Percentiles rank a stretch among this genome's conserved stretches.
phyloP scores from a whole-genome alignment of 352 stramenopile species.

The Peronospora destructor region DNA sequence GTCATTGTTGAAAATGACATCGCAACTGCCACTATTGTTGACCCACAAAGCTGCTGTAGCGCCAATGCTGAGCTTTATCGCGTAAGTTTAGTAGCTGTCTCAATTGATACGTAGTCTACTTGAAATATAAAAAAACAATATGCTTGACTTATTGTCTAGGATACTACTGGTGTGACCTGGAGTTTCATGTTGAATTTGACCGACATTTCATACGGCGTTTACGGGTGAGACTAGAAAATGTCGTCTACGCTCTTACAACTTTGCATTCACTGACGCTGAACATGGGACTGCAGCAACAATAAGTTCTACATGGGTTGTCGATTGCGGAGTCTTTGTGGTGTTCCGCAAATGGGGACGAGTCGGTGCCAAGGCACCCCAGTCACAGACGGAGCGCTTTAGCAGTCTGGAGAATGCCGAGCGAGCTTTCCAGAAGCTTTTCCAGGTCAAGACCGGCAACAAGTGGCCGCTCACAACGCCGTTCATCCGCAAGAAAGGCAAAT shows the following conservation, averaged over 20 bases:
- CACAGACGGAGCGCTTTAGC: slow-evolving; percentile 5
- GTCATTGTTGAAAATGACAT: slow-evolving; percentile 28
- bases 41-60: slow-evolving; percentile 20
- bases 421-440: slow-evolving; percentile 47
- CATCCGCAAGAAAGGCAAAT: slow-evolving; percentile 45
- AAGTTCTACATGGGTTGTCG: slow-evolving; percentile 71
- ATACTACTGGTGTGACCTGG: slow-evolving; percentile 46
- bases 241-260: background rate
- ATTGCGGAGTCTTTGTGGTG: slow-evolving; percentile 34
- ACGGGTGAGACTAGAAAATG: slow-evolving; percentile 26
- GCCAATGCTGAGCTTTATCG: slow-evolving; percentile 23
- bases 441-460: slow-evolving; percentile 49
- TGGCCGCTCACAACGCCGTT: slow-evolving; percentile 48
- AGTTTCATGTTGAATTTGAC: slow-evolving; percentile 67
- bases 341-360: slow-evolving; percentile 69
- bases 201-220: slow-evolving; percentile 47
- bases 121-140: background rate
- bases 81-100: slow-evolving; percentile 5
- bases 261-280: background rate
- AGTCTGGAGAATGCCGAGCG: slow-evolving; percentile 29
- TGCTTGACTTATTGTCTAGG: slow-evolving; percentile 17
- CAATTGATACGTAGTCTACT: background rate
- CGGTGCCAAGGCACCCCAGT: slow-evolving; percentile 46
- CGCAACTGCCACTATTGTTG: slow-evolving; percentile 24
- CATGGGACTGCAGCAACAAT: slow-evolving; percentile 41